Evolutionary conservation across 805 yeast species (phyloP).

Genomic region (Candida ponderosae): DNA sequence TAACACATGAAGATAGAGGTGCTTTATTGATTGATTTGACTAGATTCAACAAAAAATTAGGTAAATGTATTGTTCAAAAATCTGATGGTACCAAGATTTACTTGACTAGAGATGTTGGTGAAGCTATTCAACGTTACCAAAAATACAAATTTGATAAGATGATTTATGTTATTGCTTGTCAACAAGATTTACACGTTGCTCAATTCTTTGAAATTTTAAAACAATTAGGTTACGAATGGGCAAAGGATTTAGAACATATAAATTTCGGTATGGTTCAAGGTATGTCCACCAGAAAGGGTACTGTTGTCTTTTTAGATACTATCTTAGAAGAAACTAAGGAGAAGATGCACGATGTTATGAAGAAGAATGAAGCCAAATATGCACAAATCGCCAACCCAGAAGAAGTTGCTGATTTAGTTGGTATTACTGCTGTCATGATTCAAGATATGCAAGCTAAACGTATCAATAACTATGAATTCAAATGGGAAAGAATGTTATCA

Average conservation of each 20-base stretch:
- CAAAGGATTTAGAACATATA: constrained; percentile 68
- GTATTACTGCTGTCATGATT: constrained; percentile 96
- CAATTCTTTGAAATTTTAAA: constrained; percentile 93
- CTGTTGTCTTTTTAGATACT: constrained; percentile 94
- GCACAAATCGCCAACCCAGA: constrained; percentile 93
- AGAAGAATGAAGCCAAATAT: constrained; percentile 82
- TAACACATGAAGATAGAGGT: constrained; percentile 83
- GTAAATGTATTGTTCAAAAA: constrained; percentile 87
- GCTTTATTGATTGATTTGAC: constrained; percentile 84
- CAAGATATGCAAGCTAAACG: constrained; percentile 99
- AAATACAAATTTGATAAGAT: constrained; percentile 85
- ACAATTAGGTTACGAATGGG: constrained; percentile 87
- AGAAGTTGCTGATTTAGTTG: constrained; percentile 88
- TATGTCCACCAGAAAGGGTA: constrained; percentile 97
- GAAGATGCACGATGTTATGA: constrained; percentile 95
- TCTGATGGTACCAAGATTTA: constrained; percentile 93
- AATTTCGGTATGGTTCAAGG: constrained; percentile 98
- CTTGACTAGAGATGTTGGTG: constrained; percentile 94
- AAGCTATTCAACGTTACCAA: constrained; percentile 85
- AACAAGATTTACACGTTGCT: constrained; percentile 90
- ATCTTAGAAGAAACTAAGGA: constrained; percentile 90
- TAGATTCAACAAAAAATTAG: constrained; percentile 81
- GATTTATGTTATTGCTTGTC: constrained; percentile 93
- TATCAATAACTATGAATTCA: constrained; percentile 90
- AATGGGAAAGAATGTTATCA: constrained; percentile 97